Conservation (phyloP, 2,329 filamentous ascomycete genomes). For the Fusarium neocosmosporiellum region DNA sequence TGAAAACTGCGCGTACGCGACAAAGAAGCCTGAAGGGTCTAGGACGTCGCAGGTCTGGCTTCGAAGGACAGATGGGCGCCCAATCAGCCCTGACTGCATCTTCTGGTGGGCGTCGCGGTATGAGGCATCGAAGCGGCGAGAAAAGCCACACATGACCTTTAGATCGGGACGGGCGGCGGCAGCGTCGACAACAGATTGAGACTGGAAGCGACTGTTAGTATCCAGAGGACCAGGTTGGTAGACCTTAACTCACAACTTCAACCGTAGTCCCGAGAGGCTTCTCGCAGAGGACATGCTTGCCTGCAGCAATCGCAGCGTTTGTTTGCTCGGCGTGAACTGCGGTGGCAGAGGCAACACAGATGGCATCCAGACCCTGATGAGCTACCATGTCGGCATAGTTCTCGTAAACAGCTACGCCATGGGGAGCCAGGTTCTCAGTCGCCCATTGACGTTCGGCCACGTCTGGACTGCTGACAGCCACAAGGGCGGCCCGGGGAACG, state of each 20-base stretch:
- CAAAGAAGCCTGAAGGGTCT: constrained; percentile 48
- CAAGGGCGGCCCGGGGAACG: constrained; percentile 59
- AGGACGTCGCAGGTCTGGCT: background rate
- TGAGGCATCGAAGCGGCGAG: constrained; percentile 65
- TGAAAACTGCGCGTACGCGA: constrained; percentile 70
- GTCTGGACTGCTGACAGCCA: constrained; percentile 61
- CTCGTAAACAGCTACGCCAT: constrained; percentile 56
- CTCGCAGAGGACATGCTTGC: constrained; percentile 69
- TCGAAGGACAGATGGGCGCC: constrained; percentile 59
- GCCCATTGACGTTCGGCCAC: constrained; percentile 58
- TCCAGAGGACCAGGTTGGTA: background rate
- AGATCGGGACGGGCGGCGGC: constrained; percentile 65
- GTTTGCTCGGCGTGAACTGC: constrained; percentile 68
- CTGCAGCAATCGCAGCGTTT: constrained; percentile 64
- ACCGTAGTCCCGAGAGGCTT: constrained; percentile 57
- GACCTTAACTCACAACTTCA: background rate
- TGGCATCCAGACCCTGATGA: constrained; percentile 51
- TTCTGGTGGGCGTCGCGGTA: constrained; percentile 69
- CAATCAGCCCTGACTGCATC: constrained; percentile 65
- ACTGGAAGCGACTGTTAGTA: background rate
- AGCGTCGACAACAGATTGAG: constrained; percentile 49
- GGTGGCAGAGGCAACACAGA: constrained; percentile 55
- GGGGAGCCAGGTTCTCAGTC: constrained; percentile 54
- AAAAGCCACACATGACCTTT: constrained; percentile 64
- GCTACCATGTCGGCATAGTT: constrained; percentile 60